These are phyloP conservation scores for Dentipellis fragilis DNA, from an alignment of 768 basidiomycete species.

Conservation along the genomic window DNA sequence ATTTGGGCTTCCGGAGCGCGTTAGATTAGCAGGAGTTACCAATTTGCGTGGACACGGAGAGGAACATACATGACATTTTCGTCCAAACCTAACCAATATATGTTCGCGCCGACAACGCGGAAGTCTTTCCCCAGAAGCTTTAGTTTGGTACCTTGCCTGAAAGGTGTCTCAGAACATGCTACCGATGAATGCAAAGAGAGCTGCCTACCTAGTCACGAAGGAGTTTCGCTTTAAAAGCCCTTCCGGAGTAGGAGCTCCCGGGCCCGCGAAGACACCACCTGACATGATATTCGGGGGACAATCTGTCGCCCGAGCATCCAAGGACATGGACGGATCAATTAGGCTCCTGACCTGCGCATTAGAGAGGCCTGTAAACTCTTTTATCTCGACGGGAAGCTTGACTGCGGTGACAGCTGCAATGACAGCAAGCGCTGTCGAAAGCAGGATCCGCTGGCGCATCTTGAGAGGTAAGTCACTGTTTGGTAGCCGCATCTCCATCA, in stretches of 20 bases:
- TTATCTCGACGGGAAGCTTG: background rate
- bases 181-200: background rate
- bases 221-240: background rate
- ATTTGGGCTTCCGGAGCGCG: constrained; percentile 1
- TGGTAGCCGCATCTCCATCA: background rate
- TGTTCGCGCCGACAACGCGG: constrained; percentile 14
- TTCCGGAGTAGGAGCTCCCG: background rate
- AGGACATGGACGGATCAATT: background rate
- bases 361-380: background rate
- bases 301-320: background rate
- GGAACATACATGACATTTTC: constrained; percentile 19
- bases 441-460: background rate
- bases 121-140: background rate
- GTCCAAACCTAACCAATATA: constrained; percentile 25
- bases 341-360: background rate
- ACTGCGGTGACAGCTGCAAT: background rate
- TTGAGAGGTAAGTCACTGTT: background rate
- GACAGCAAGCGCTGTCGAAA: background rate
- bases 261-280: background rate
- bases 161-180: background rate
- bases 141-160: background rate
- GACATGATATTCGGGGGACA: background rate
- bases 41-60: background rate
- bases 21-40: no score
- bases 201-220: background rate